phyloP scores from a whole-genome alignment of 257 asterid species.

The Echium plantagineum region DNA sequence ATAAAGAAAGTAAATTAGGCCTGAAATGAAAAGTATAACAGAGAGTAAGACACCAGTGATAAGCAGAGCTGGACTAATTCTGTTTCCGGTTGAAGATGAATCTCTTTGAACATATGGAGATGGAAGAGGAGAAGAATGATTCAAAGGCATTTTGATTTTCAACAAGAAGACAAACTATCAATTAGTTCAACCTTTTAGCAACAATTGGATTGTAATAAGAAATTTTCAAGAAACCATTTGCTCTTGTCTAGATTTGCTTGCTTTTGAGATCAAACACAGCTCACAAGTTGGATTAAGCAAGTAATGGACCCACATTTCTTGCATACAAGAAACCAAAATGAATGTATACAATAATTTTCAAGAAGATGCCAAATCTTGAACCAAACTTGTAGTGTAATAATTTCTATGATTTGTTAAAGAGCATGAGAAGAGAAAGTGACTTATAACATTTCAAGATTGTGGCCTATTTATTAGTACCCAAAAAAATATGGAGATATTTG shows the following conservation, averaged over 20 bases:
- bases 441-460: too few relatives aligned
- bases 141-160: constrained; percentile 40
- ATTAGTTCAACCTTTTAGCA: constrained; percentile 5
- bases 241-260: neutral
- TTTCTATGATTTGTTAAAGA: too few relatives aligned
- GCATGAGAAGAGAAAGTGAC: too few relatives aligned
- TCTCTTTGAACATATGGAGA: constrained; percentile 3
- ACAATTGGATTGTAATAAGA: neutral
- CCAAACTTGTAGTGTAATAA: too few relatives aligned
- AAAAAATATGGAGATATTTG: neutral
- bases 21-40: constrained; percentile 42
- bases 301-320: constrained; percentile 19
- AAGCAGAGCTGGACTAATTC: constrained; percentile 48
- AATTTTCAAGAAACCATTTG: constrained; percentile 5
- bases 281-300: constrained; percentile 15
- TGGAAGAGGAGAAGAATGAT: constrained; percentile 16
- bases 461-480: too few relatives aligned
- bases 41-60: constrained; percentile 47
- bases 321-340: constrained; percentile 19
- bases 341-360: neutral
- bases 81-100: constrained; percentile 43
- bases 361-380: neutral
- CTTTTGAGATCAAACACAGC: constrained; percentile 13
- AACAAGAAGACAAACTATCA: constrained; percentile 10
- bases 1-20: constrained; percentile 51